Evolutionary conservation across 139 green algal species (phyloP).

Genomic region (Gonium pectorale): DNA sequence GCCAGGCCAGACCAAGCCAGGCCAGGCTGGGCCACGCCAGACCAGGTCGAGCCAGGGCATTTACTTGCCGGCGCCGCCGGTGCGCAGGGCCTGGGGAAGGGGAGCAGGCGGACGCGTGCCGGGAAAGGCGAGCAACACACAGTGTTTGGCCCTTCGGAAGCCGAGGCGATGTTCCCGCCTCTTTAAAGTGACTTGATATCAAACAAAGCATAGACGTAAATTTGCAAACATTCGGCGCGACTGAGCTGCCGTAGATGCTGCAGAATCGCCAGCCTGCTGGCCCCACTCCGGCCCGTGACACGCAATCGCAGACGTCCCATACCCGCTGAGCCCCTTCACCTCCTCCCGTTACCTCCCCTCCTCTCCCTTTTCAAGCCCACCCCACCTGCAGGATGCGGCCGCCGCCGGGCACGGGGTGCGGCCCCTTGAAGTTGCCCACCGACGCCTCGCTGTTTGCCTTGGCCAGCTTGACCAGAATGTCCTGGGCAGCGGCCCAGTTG

Average conservation of each 20-base stretch:
- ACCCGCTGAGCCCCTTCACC: too few relatives aligned
- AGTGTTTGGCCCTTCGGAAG: too few relatives aligned
- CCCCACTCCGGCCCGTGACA: too few relatives aligned
- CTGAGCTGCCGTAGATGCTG: too few relatives aligned
- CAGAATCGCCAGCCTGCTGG: too few relatives aligned
- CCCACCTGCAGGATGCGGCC: slow-evolving; percentile 55
- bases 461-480: slow-evolving; percentile 89
- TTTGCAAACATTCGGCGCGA: too few relatives aligned
- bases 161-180: too few relatives aligned
- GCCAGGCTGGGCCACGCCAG: not conserved
- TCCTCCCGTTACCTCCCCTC: not conserved
- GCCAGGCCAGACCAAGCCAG: too few relatives aligned
- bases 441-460: slow-evolving; percentile 89
- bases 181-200: too few relatives aligned
- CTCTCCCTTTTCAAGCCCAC: not conserved
- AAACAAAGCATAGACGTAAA: too few relatives aligned
- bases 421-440: slow-evolving; percentile 57
- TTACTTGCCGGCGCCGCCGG: slow-evolving; percentile 67
- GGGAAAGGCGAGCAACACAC: too few relatives aligned
- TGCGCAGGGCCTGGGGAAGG: slow-evolving; percentile 57
- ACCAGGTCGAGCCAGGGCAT: not conserved
- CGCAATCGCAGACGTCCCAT: too few relatives aligned
- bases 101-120: not conserved
- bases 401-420: slow-evolving; percentile 65
- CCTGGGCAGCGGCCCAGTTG: slow-evolving; percentile 88